phyloP scores from a whole-genome alignment of 2,329 filamentous ascomycete genomes.

The Samsoniella hepiali region DNA sequence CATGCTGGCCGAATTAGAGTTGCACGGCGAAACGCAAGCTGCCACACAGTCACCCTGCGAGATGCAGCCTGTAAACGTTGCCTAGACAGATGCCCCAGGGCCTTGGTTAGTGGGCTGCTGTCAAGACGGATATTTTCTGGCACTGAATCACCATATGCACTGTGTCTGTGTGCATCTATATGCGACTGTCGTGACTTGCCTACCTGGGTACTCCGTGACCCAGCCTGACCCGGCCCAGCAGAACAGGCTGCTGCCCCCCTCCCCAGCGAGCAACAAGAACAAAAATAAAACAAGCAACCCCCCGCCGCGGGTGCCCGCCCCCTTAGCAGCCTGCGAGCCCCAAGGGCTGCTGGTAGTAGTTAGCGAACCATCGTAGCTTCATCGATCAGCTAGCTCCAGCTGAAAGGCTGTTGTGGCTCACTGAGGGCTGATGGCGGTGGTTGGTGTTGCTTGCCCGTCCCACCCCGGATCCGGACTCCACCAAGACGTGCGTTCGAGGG shows the following conservation, averaged over 20 bases:
- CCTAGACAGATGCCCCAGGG: background rate
- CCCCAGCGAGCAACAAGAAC: background rate
- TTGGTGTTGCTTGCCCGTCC: slow-evolving; percentile 18
- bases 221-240: background rate
- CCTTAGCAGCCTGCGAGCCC: background rate
- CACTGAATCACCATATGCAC: background rate
- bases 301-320: background rate
- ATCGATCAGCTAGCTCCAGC: slow-evolving; percentile 8
- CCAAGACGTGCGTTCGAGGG: slow-evolving; percentile 30
- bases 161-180: background rate
- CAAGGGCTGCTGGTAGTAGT: background rate
- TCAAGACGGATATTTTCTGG: background rate
- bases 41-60: background rate
- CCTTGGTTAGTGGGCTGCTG: background rate
- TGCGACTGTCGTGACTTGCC: too few species aligned
- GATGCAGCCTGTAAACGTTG: background rate
- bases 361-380: slow-evolving; percentile 3
- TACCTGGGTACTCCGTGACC: background rate
- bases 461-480: slow-evolving; percentile 36
- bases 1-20: slow-evolving; percentile 9
- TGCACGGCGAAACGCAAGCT: slow-evolving; percentile 13
- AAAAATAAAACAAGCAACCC: background rate
- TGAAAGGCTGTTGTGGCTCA: slow-evolving; percentile 15
- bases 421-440: slow-evolving; percentile 18
- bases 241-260: background rate